Evolutionary conservation across 2,329 filamentous ascomycete species (phyloP).

Genomic region (Cryphonectria carpinicola): DNA sequence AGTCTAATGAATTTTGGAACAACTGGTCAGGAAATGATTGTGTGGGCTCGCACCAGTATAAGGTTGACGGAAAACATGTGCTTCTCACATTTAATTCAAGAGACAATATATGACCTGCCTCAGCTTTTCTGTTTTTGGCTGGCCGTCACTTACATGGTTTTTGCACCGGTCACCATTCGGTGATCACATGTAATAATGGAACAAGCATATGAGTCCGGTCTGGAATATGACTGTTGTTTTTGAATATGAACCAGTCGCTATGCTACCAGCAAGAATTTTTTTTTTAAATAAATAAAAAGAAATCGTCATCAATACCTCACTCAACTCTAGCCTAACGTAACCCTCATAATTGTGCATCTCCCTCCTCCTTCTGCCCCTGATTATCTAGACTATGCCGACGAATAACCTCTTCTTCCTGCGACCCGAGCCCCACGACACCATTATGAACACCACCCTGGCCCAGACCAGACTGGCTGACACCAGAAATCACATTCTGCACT

Average conservation of each 20-base stretch:
- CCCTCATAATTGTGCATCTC: not conserved
- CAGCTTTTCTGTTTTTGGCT: not conserved
- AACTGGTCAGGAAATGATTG: not conserved
- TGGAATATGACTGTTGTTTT: not conserved
- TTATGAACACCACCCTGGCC: constrained; percentile 15
- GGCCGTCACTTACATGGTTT: not conserved
- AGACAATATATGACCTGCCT: not conserved
- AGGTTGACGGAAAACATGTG: not conserved
- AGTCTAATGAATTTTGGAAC: not conserved
- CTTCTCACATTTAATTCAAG: not conserved
- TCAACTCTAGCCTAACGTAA: not conserved
- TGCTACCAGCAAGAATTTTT: not conserved
- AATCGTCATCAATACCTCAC: not conserved
- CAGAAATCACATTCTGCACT: not conserved
- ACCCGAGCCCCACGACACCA: constrained; percentile 9
- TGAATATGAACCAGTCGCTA: not conserved
- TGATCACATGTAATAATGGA: not conserved
- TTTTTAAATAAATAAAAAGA: no score
- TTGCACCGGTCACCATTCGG: not conserved
- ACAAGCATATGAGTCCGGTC: not conserved
- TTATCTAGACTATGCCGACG: not conserved
- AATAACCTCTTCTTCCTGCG: constrained; percentile 1
- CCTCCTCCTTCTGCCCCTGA: not conserved
- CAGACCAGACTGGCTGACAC: constrained; percentile 12
- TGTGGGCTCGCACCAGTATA: not conserved